Conservation (phyloP, 345 rosid genomes). For the Murraya paniculata region DNA sequence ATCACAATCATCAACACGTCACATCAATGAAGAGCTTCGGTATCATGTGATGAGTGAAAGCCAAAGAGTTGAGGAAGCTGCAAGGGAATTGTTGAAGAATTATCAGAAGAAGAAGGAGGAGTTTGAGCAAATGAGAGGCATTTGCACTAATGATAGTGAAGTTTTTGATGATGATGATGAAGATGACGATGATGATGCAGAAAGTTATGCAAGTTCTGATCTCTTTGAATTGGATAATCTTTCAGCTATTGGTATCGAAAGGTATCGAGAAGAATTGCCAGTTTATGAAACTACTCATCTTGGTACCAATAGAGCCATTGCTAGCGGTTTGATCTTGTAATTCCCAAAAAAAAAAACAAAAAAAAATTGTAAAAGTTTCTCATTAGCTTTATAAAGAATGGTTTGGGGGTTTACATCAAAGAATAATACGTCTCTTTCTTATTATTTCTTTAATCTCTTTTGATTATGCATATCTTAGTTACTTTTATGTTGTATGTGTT, state of each 20-base stretch:
- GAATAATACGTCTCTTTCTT: slow-evolving; percentile 29
- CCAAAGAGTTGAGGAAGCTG: slow-evolving; percentile 62
- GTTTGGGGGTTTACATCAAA: slow-evolving; percentile 57
- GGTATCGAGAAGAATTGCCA: slow-evolving; percentile 83
- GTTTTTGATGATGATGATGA: slow-evolving; percentile 38
- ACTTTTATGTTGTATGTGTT: not conserved
- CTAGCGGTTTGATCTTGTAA: slow-evolving; percentile 63
- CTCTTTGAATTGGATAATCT: slow-evolving; percentile 89
- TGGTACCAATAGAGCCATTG: slow-evolving; percentile 70
- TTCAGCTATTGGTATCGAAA: slow-evolving; percentile 62
- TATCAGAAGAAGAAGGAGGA: slow-evolving; percentile 47
- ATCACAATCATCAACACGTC: not conserved
- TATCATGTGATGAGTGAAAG: slow-evolving; percentile 44
- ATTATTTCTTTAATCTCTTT: slow-evolving; percentile 5
- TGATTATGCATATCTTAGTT: slow-evolving; percentile 4
- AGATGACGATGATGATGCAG: slow-evolving; percentile 57
- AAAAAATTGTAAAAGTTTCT: slow-evolving; percentile 5
- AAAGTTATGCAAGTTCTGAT: slow-evolving; percentile 92
- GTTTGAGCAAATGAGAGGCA: slow-evolving; percentile 8
- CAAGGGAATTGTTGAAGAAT: slow-evolving; percentile 58
- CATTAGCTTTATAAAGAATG: slow-evolving; percentile 31
- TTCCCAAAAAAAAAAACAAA: slow-evolving; percentile 8
- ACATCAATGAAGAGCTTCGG: slow-evolving; percentile 18
- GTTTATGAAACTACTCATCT: slow-evolving; percentile 91
- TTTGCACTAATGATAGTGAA: not conserved